Percentiles rank a stretch among this genome's conserved stretches.
phyloP scores from a whole-genome alignment of 768 basidiomycete genomes.

The Fistulinella prunicolor region DNA sequence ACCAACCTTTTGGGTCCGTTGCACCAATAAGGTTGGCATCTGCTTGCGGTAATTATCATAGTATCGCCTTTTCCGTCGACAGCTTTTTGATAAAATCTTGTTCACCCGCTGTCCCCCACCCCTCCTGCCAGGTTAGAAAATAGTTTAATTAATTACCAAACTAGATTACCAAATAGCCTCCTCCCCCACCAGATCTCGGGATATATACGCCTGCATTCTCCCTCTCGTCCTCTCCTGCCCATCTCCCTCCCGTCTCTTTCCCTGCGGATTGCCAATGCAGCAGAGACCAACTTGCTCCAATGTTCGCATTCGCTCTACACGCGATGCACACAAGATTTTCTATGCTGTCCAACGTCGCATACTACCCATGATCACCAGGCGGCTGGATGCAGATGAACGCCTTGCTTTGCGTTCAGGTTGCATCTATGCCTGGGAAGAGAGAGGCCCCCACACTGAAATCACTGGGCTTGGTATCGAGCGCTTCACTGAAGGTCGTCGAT shows the following conservation, averaged over 20 bases:
- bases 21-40: slow-evolving; percentile 37
- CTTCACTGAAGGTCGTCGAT: slow-evolving; percentile 80
- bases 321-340: slow-evolving; percentile 81
- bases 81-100: slow-evolving; percentile 29
- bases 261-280: slow-evolving; percentile 51
- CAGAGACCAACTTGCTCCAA: slow-evolving; percentile 64
- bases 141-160: slow-evolving; percentile 40
- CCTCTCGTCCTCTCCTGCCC: slow-evolving; percentile 14
- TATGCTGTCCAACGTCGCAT: slow-evolving; percentile 60
- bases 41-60: slow-evolving; percentile 26
- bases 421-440: slow-evolving; percentile 70
- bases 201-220: slow-evolving; percentile 28
- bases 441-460: slow-evolving; percentile 68
- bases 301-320: slow-evolving; percentile 70
- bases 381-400: slow-evolving; percentile 76
- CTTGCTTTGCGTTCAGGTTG: slow-evolving; percentile 44
- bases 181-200: slow-evolving; percentile 31
- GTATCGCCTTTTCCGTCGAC: slow-evolving; percentile 23
- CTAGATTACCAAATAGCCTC: slow-evolving; percentile 28
- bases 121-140: slow-evolving; percentile 22
- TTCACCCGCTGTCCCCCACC: slow-evolving; percentile 14
- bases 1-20: slow-evolving; percentile 39
- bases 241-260: neutral
- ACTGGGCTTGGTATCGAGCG: slow-evolving; percentile 81
- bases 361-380: slow-evolving; percentile 70